phyloP scores from a whole-genome alignment of 257 asterid genomes.

The Solanum corneliomulleri region DNA sequence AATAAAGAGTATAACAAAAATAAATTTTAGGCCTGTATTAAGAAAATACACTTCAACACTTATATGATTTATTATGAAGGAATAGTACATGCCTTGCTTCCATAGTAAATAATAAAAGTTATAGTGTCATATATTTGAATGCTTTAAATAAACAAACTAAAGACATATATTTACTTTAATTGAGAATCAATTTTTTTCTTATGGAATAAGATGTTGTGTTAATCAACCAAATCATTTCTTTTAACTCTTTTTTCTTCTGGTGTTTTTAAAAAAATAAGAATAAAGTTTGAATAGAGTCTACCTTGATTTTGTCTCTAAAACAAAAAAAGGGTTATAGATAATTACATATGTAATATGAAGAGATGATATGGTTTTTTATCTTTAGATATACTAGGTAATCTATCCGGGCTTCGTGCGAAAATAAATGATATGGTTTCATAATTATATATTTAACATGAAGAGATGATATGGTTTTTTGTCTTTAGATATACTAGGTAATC shows the following conservation, averaged over 20 bases:
- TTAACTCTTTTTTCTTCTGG: not conserved
- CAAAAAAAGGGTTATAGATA: no score
- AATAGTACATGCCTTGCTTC: not conserved
- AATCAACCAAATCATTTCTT: not conserved
- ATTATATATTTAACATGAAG: no score
- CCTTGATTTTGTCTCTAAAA: not conserved
- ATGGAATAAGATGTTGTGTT: not conserved
- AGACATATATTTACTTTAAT: not conserved
- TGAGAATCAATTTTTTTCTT: not conserved
- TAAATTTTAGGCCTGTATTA: no score
- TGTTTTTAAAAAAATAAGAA: not conserved
- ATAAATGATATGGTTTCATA: no score
- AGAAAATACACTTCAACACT: no score
- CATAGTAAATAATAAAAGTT: not conserved
- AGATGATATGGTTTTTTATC: no score
- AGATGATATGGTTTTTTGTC: no score
- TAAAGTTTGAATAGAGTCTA: not conserved
- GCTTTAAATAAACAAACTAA: not conserved
- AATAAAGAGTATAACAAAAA: no score
- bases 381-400: no score
- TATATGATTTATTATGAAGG: not conserved
- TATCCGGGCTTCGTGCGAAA: accelerated
- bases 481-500: no score
- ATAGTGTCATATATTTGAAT: not conserved
- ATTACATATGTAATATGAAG: no score